Conservation (phyloP, 1,284 basidiomycete genomes). For the Cutaneotrichosporon mucoides region DNA sequence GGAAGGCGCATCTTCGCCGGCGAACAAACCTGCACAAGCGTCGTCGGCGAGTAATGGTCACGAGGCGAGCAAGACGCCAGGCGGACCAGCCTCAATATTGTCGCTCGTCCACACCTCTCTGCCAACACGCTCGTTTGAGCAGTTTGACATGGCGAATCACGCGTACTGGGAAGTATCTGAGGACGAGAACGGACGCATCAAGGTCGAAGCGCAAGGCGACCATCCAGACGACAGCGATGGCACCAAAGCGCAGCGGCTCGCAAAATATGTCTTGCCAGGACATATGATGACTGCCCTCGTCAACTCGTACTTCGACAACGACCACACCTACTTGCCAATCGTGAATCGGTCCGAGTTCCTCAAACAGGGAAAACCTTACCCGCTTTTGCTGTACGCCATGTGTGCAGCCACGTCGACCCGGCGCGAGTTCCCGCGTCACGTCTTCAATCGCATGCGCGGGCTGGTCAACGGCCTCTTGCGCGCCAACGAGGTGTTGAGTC, state of each 20-base stretch:
- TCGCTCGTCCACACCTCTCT: conserved; percentile 86
- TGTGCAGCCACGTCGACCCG: conserved; percentile 84
- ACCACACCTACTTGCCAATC: conserved; percentile 80
- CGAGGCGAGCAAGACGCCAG: background rate
- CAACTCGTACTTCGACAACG: conserved; percentile 83
- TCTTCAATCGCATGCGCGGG: conserved; percentile 78
- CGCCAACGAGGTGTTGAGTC: conserved; percentile 82
- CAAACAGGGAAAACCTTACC: conserved; percentile 50
- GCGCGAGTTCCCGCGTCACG: conserved; percentile 72
- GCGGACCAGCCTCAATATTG: conserved; percentile 53
- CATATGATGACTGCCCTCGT: conserved; percentile 75
- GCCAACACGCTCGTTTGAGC: conserved; percentile 74
- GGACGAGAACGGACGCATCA: conserved; percentile 78
- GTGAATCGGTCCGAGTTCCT: conserved; percentile 84
- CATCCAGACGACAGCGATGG: conserved; percentile 19
- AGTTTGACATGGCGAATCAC: conserved; percentile 77
- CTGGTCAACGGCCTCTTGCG: conserved; percentile 82
- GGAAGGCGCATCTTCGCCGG: background rate
- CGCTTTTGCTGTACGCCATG: conserved; percentile 78
- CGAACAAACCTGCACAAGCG: background rate
- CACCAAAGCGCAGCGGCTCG: conserved; percentile 18
- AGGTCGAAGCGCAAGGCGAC: conserved; percentile 61
- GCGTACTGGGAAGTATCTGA: conserved; percentile 76
- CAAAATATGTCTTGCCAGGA: conserved; percentile 54
- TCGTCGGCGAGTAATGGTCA: conserved; percentile 4